Evolutionary conservation across 1,284 basidiomycete genomes (phyloP), one percentile per base, ranked within the genome.

Genomic region (Coniferiporia weirii): DNA sequence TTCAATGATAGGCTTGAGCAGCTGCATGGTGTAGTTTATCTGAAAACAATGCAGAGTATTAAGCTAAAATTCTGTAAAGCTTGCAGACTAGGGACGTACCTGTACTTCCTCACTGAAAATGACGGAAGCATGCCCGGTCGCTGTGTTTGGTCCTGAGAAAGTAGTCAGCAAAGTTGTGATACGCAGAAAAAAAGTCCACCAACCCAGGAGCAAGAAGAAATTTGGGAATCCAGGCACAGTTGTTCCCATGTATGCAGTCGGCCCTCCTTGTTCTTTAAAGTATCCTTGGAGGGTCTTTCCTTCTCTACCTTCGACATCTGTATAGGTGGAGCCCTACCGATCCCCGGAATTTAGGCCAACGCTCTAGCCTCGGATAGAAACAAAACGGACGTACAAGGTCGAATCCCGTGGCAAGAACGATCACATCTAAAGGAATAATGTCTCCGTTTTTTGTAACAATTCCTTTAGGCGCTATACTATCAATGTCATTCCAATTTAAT

Each of bases 341-440:
- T 4, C 17, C 8, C 20, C 12, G 7, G 1, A 45, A 36, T 22
- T 34, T 19, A 40, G 20, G 19, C 36, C 9, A 52, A 2, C 9
- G 19, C 45, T 36, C 8, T n/a, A 12, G 0, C 13, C 17, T 6
- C 3, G 27, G 47, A 50, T 7, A 27, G 9, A 36, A 38, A 17
- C 10, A 40, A 34, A 22, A 27, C 2, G 40, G 15, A 52, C 54
- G 47, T 40, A 59, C 59, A 20, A 53, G 27, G n/a, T 45, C 35
- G 50, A 76, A 82, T 1, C 79, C 80, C 8, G 80, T 82, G 22
- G 73, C 76, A 64, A 79, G 78, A 27, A 82, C 74, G 57, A 81
- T 76, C 17, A 78, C 73, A 65, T 82, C 79, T 36, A 81, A 64
- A n/a, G 76, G 72, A 34, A 82, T 62, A 22, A 75, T 61, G 59